phyloP scores from a whole-genome alignment of 1,284 basidiomycete genomes.

The Salmacisia buchloeana region DNA sequence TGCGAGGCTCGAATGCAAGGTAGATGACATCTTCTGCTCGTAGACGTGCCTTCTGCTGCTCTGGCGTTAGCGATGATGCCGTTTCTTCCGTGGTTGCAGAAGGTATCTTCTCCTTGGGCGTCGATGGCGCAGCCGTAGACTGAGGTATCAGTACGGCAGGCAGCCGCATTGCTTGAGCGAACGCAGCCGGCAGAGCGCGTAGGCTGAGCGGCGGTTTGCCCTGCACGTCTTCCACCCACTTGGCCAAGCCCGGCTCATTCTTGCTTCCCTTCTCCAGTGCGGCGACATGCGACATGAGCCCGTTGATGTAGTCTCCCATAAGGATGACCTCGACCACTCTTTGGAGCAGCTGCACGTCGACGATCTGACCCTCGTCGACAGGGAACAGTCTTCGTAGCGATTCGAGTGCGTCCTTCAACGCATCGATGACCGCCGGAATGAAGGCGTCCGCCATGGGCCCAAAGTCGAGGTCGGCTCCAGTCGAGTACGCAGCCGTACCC shows the following conservation, averaged over 20 bases:
- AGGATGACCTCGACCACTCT: conserved; percentile 60
- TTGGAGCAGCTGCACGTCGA: conserved; percentile 70
- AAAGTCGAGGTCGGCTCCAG: conserved; percentile 10
- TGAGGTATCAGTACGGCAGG: conserved; percentile 58
- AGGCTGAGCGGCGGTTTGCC: conserved; percentile 55
- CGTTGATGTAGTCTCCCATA: not conserved
- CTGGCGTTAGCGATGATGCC: not conserved
- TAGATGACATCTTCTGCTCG: conserved; percentile 73
- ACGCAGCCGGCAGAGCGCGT: conserved; percentile 79
- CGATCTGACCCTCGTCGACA: conserved; percentile 65
- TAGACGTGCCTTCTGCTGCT: conserved; percentile 50
- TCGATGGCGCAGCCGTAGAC: conserved; percentile 9
- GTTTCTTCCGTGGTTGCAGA: not conserved
- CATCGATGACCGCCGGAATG: conserved; percentile 64
- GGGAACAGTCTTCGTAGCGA: conserved; percentile 82
- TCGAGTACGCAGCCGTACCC: conserved; percentile 7
- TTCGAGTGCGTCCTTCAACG: conserved; percentile 69
- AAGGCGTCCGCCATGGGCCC: conserved; percentile 53
- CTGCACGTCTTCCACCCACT: conserved; percentile 47
- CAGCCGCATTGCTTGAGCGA: conserved; percentile 78
- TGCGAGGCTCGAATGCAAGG: conserved; percentile 85
- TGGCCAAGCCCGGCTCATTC: conserved; percentile 1
- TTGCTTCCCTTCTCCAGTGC: not conserved
- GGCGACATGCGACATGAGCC: not conserved
- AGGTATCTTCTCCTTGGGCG: conserved; percentile 13